Percentiles rank a stretch among this genome's conserved stretches.
Evolutionary conservation across 805 yeast genomes (phyloP).

Genomic region (Scheffersomyces stipitis): DNA sequence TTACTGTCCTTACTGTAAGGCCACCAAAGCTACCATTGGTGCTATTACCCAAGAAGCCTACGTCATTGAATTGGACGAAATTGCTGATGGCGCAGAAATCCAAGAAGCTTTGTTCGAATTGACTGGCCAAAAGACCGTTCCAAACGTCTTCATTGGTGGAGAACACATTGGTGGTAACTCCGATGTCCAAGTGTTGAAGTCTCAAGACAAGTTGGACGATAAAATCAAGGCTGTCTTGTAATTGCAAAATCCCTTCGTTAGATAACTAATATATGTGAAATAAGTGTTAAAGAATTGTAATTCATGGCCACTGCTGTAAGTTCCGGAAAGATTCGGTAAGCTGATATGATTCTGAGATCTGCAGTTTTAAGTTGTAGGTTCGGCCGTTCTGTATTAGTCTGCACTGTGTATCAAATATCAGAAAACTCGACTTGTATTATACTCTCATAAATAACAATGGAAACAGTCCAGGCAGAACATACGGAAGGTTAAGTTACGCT

Average conservation of each 20-base stretch:
- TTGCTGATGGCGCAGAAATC: slow-evolving; percentile 73
- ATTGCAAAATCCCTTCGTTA: background rate
- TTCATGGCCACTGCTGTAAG: no score
- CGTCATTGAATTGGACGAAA: slow-evolving; percentile 52
- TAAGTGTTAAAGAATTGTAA: no score
- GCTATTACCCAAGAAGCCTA: slow-evolving; percentile 48
- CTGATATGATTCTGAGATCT: no score
- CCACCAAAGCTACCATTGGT: slow-evolving; percentile 45
- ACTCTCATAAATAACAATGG: no score
- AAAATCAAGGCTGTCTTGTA: slow-evolving; percentile 41
- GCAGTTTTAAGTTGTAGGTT: no score
- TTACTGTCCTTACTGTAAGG: slow-evolving; percentile 45
- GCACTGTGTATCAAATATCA: no score
- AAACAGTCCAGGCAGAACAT: no score
- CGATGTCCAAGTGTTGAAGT: slow-evolving; percentile 72
- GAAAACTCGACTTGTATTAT: no score
- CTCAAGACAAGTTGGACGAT: slow-evolving; percentile 56
- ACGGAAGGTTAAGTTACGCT: no score
- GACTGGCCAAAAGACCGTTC: slow-evolving; percentile 92
- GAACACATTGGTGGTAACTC: slow-evolving; percentile 96
- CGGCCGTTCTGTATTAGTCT: no score
- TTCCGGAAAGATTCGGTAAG: no score
- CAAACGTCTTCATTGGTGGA: slow-evolving; percentile 86
- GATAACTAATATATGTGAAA: no score
- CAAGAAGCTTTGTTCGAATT: slow-evolving; percentile 75